A percentile compares a stretch with the other conserved stretches of the same genome.
Evolutionary conservation across 805 yeast species (phyloP).

Genomic region (Kluyveromyces wickerhamii): DNA sequence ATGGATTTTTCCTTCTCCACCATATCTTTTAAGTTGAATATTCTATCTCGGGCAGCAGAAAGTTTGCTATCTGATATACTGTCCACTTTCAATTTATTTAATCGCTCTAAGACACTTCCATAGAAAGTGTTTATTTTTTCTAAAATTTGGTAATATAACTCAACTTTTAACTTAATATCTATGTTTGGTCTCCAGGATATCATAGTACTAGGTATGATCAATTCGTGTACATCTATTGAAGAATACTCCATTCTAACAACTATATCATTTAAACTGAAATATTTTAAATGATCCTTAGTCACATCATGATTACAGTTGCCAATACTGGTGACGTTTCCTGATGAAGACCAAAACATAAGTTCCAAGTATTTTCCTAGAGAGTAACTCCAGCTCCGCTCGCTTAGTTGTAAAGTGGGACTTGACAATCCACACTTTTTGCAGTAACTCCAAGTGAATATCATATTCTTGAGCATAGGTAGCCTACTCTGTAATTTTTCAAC

Average conservation of each 20-base stretch:
- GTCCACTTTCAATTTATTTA: conserved; percentile 69
- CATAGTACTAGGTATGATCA: conserved; percentile 67
- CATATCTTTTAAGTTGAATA: conserved; percentile 48
- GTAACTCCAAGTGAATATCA: conserved; percentile 83
- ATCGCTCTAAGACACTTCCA: conserved; percentile 59
- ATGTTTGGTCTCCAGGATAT: conserved; percentile 65
- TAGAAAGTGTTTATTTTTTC: conserved; percentile 55
- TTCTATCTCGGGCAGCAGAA: conserved; percentile 55
- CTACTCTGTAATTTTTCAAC: conserved; percentile 54
- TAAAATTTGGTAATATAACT: conserved; percentile 46
- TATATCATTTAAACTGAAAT: conserved; percentile 72
- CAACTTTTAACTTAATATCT: conserved; percentile 61
- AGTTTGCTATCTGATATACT: conserved; percentile 62
- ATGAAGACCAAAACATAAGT: conserved; percentile 66
- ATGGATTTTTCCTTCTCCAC: conserved; percentile 43
- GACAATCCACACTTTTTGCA: conserved; percentile 72
- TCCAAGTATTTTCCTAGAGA: conserved; percentile 93
- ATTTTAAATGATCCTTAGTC: conserved; percentile 72
- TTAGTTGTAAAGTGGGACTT: conserved; percentile 74
- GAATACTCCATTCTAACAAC: conserved; percentile 76
- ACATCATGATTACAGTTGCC: conserved; percentile 75
- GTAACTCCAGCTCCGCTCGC: conserved; percentile 79
- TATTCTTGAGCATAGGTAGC: conserved; percentile 53
- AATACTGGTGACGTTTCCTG: conserved; percentile 44
- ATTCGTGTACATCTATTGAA: conserved; percentile 65